A percentile compares a stretch with the other conserved stretches of the same genome.
phyloP scores from a whole-genome alignment of 139 green algal species.

The Auxenochlorella protothecoides region DNA sequence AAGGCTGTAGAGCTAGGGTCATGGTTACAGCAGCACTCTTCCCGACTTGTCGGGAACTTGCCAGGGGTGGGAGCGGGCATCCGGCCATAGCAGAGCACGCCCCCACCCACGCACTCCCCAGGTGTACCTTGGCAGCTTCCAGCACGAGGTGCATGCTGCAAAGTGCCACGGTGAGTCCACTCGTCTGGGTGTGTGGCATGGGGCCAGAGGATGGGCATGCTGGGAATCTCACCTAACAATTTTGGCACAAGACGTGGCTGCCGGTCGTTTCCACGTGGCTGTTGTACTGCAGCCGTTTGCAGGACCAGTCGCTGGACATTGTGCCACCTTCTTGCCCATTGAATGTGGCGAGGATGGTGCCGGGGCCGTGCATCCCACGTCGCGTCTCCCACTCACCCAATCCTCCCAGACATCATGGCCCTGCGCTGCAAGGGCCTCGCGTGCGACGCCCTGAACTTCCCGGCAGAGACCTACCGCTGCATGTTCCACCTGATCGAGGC shows the following conservation, averaged over 20 bases:
- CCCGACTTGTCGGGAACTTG: too few species aligned
- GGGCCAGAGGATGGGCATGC: background rate
- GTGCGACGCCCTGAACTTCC: slow-evolving; percentile 22
- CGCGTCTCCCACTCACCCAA: background rate
- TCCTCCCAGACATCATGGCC: slow-evolving; percentile 27
- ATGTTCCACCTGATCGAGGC: slow-evolving; percentile 9
- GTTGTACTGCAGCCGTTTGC: background rate
- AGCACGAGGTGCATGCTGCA: slow-evolving; percentile 20
- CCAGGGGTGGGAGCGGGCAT: background rate
- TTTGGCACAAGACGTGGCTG: too few species aligned
- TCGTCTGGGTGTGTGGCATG: background rate
- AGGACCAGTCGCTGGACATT: too few species aligned
- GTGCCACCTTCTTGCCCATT: background rate
- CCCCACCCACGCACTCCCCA: too few species aligned
- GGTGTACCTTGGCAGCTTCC: slow-evolving; percentile 21
- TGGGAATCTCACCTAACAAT: background rate
- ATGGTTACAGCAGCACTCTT: too few species aligned
- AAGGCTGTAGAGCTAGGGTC: background rate
- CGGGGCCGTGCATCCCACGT: too few species aligned
- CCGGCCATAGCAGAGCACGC: too few species aligned
- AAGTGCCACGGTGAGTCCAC: slow-evolving; percentile 18
- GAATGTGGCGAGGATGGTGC: background rate
- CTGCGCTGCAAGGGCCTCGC: slow-evolving; percentile 17
- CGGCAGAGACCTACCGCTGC: slow-evolving; percentile 1
- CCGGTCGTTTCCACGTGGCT: too few species aligned